These are phyloP conservation scores for Mycosarcoma mackinlayi DNA, from an alignment of 1,284 basidiomycete species.

Conservation along the genomic window DNA sequence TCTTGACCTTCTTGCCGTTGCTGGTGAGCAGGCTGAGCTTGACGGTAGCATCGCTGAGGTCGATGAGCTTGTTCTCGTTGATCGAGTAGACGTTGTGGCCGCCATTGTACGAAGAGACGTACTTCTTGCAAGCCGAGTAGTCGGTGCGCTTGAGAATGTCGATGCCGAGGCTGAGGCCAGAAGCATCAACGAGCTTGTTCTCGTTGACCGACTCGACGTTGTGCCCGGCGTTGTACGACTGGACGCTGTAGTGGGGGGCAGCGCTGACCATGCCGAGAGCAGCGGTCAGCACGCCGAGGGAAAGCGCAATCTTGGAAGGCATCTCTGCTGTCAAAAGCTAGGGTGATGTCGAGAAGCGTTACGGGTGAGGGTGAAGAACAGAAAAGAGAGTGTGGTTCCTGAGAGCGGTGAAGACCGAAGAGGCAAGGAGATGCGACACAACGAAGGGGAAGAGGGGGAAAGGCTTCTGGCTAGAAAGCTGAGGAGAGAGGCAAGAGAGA, in stretches of 20 bases:
- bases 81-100: constrained; percentile 51
- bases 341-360: constrained; percentile 1
- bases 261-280: constrained; percentile 47
- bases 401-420: constrained; percentile 38
- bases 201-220: constrained; percentile 36
- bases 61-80: constrained; percentile 55
- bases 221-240: constrained; percentile 44
- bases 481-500: constrained; percentile 13
- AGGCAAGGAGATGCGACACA: constrained; percentile 11
- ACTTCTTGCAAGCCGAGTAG: constrained; percentile 42
- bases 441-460: constrained; percentile 8
- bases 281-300: constrained; percentile 35
- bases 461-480: constrained; percentile 39
- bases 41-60: constrained; percentile 39
- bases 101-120: constrained; percentile 50
- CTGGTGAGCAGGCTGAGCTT: constrained; percentile 37
- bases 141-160: constrained; percentile 46
- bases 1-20: constrained; percentile 32
- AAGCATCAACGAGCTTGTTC: constrained; percentile 45
- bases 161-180: constrained; percentile 18
- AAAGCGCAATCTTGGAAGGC: constrained; percentile 51
- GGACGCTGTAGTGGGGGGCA: constrained; percentile 34
- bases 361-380: background rate
- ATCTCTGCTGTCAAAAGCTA: constrained; percentile 14
- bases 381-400: constrained; percentile 24